phyloP scores from a whole-genome alignment of 768 basidiomycete species.

The Lyophyllum atratum region DNA sequence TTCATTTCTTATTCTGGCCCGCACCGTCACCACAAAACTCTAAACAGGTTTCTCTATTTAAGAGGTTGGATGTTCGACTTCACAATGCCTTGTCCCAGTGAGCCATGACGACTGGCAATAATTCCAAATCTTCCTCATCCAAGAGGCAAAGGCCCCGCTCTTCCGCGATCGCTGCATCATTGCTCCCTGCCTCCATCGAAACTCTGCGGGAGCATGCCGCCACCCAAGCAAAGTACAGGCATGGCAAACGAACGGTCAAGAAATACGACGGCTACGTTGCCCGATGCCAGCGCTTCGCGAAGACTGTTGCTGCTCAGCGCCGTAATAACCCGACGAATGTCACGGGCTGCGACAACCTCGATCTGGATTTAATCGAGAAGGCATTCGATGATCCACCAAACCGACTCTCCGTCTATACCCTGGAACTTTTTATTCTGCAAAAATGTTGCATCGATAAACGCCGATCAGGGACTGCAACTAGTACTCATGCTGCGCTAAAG shows the following conservation, averaged over 20 bases:
- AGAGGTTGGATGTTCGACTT: too few species aligned
- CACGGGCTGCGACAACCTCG: conserved; percentile 12
- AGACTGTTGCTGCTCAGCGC: neutral
- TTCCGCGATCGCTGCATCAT: neutral
- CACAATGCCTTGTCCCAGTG: too few species aligned
- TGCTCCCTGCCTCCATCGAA: neutral
- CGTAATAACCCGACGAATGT: neutral
- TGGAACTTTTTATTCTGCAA: conserved; percentile 28
- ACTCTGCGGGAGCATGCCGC: neutral
- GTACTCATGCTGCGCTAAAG: conserved; percentile 27
- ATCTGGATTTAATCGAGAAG: conserved; percentile 20
- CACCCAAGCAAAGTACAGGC: neutral
- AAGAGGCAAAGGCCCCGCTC: neutral
- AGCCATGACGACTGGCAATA: too few species aligned
- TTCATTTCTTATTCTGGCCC: neutral
- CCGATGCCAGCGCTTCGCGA: neutral
- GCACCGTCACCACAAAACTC: neutral
- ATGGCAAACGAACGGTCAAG: neutral
- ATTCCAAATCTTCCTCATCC: neutral
- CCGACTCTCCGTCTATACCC: conserved; percentile 22
- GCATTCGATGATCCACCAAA: conserved; percentile 31
- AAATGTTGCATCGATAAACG: conserved; percentile 29
- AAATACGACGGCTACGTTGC: neutral
- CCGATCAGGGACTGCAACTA: conserved; percentile 18
- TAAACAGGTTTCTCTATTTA: too few species aligned